phyloP scores from a whole-genome alignment of 768 basidiomycete genomes.

The Kwoniella dejecticola region DNA sequence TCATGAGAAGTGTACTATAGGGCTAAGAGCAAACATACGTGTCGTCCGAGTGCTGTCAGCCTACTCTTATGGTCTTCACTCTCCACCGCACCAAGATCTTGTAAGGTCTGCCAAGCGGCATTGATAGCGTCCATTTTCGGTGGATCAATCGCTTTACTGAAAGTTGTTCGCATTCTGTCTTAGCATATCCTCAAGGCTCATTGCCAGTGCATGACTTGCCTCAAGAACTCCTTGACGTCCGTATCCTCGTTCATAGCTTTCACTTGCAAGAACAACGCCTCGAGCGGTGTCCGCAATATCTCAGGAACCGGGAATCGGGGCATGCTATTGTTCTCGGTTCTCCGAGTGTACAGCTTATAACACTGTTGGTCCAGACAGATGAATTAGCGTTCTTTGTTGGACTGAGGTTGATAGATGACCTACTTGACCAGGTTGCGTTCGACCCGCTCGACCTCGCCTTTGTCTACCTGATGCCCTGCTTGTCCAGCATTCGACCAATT shows the following conservation, averaged over 20 bases:
- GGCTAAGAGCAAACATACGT: conserved; percentile 61
- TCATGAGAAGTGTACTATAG: conserved; percentile 4
- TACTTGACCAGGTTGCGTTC: conserved; percentile 62
- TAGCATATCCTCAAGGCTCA: no score
- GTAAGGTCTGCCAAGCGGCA: conserved; percentile 70
- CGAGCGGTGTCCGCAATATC: conserved; percentile 81
- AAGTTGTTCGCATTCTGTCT: no score
- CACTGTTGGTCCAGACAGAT: conserved; percentile 61
- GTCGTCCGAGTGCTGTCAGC: conserved; percentile 77
- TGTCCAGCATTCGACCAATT: conserved; percentile 73
- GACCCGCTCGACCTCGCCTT: conserved; percentile 84
- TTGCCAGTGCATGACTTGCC: no score
- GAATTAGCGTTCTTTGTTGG: background rate
- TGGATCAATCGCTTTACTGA: conserved; percentile 76
- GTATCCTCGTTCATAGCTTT: conserved; percentile 76
- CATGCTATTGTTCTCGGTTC: conserved; percentile 68
- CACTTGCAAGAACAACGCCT: conserved; percentile 75
- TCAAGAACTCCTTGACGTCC: conserved; percentile 68
- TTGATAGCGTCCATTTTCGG: conserved; percentile 75
- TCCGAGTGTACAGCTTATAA: conserved; percentile 82
- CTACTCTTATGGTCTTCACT: conserved; percentile 59
- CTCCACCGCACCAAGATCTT: conserved; percentile 76
- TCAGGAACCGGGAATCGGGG: conserved; percentile 76
- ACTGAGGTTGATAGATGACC: conserved; percentile 4
- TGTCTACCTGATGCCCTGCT: conserved; percentile 73